Base-by-base conservation (phyloP, 345 rosid genomes). In the Erysimum cheiranthoides region DNA sequence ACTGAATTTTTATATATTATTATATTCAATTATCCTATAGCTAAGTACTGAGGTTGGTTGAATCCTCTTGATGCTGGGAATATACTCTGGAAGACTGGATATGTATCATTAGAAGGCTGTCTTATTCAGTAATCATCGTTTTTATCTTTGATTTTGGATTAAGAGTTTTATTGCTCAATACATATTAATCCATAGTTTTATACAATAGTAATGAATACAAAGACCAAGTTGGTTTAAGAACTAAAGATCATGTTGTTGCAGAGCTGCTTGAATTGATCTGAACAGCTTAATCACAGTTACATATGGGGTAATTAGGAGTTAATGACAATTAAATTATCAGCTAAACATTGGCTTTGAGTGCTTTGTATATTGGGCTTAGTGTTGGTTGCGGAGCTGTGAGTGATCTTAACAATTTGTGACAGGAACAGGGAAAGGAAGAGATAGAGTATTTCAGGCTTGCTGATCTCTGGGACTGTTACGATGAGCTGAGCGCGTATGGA, bases 401-500 rank as follows among this genome's bases (percentile, higher is more conserved):
- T 54, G 86, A 79, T 71, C 39, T 85, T 21, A 84, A 81, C 58
- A 13, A 76, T 79, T 61, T 76, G 11, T 85, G 86, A 83, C 87
- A 81, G 70, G 85, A 85, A 10, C 73, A 54, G 12, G 88, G 82
- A 5, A 87, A 86, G 76, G 87, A 86, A 1, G 66, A 34, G 21
- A 79, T 84, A 8, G 87, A 86, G 31, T 90, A 78, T 72, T 90
- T 85, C 75, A 82, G 66, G 4, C 75, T 93, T 70, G 80, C 75
- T 21, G 95, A 93, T 82, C 88, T 93, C 1, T 93, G 96, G 98
- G 71, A 77, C 17, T 81, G 87, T 78, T 93, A 80, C 3, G 79
- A 82, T 57, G 98, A 93, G 73, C 74, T 87, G 85, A 90, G 98
- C 52, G 96, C 96, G 0, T 93, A 84, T 59, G 95, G 96, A 28